Base-by-base conservation (phyloP, 371 early-diverging fungal species). In the Mortierella sp. region DNA sequence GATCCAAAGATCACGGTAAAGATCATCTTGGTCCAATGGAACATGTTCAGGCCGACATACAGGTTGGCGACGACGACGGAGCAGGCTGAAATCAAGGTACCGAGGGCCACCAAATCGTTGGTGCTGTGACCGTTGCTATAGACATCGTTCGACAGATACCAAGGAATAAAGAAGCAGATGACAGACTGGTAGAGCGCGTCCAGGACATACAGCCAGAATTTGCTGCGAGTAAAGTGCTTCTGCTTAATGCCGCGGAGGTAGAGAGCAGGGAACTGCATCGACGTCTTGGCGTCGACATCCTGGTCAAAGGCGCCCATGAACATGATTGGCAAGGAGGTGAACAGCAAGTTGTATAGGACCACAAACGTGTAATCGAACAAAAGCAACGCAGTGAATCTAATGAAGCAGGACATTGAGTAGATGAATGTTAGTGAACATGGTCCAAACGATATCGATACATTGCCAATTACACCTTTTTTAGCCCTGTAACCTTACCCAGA, bases 151-250 rank as follows among this genome's bases (percentile, higher is more conserved):
- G 91, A 83, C 67, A 90, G 74, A 77, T 82, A 87, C 61, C 85
- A 89, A 4, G 93, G 92, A 45, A 95, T 88, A 70, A 92, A 96
- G 87, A 94, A 96, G 64, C 93, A 92, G 16, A 97, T 91, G 4
- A 93, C 71, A 2, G 97, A 96, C 85, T 98, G 98, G 85, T 93
- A 98, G 43, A 97, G 85, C 0, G 93, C 95, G 77, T 98, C 97
- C 34, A 94, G 61, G 11, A 96, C 89, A 63, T 93, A 95, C 45
- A 95, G 71, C 91, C 94, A 96, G 82, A 97, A 97, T 68, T 94
- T 92, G 88, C 91, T 89, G 43, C 90, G 87, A 48, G 92, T 96
- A 86, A 94, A 98, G 64, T 95, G 90, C 65, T 90, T 90, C 76
- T 96, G 93, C 63, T 91, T 90, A 71, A 97, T 93, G 22, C 98